Percentiles rank a stretch among this genome's conserved stretches.
phyloP scores from a whole-genome alignment of 1,284 basidiomycete species.

The Lignosus rhinocerotis region DNA sequence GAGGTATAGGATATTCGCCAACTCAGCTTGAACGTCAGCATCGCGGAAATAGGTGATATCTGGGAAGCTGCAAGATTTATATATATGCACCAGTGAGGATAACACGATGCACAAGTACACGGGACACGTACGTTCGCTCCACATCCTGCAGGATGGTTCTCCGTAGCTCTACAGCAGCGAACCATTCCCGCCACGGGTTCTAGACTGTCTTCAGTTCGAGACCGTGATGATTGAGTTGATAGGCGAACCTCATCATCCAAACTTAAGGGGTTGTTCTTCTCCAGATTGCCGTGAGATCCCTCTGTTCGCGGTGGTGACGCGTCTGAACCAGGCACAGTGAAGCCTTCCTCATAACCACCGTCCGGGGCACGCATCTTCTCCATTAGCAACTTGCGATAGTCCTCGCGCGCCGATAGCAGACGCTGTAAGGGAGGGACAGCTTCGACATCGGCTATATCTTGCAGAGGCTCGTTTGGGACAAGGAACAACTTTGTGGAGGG shows the following conservation, averaged over 20 bases:
- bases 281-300: conserved; percentile 47
- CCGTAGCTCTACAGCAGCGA: conserved; percentile 80
- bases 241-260: conserved; percentile 72
- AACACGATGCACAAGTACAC: neutral
- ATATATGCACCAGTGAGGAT: neutral
- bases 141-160: conserved; percentile 91
- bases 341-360: conserved; percentile 72
- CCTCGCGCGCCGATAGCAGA: conserved; percentile 48
- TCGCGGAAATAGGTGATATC: conserved; percentile 87
- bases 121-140: conserved; percentile 73
- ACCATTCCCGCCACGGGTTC: conserved; percentile 95
- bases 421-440: conserved; percentile 46
- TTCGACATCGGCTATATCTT: conserved; percentile 44
- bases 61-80: conserved; percentile 64
- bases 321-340: conserved; percentile 52
- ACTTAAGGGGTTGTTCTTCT: conserved; percentile 84
- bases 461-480: conserved; percentile 55
- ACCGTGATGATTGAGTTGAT: neutral
- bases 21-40: conserved; percentile 69
- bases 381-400: conserved; percentile 52
- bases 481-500: conserved; percentile 55
- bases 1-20: conserved; percentile 85
- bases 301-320: conserved; percentile 39
- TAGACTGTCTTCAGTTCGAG: conserved; percentile 29
- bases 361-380: conserved; percentile 78